Conservation (phyloP, 2,329 filamentous ascomycete species). For the Rhynchosporium graminicola region DNA sequence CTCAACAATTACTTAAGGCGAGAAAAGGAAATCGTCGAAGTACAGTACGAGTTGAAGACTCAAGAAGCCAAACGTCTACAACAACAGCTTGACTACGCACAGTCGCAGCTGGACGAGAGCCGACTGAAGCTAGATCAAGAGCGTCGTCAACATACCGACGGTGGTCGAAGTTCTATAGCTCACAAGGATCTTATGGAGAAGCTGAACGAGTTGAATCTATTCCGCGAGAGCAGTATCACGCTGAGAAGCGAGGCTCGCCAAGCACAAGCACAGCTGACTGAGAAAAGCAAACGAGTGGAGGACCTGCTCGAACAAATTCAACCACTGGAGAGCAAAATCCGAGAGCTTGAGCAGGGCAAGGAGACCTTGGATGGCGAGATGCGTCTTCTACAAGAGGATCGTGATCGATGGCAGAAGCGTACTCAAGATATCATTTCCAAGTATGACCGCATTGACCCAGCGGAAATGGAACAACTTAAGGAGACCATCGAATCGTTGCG, state of each 20-base stretch:
- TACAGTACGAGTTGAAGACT: constrained; percentile 87
- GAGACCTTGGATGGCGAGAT: constrained; percentile 70
- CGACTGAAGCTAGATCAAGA: constrained; percentile 90
- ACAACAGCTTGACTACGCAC: constrained; percentile 85
- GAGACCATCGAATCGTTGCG: constrained; percentile 69
- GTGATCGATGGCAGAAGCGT: constrained; percentile 93
- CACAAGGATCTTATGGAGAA: constrained; percentile 94
- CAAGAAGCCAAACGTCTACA: constrained; percentile 87
- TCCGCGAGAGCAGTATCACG: constrained; percentile 91
- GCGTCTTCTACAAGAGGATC: constrained; percentile 84
- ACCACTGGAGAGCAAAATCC: constrained; percentile 77
- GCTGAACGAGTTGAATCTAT: constrained; percentile 91
- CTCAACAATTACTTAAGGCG: constrained; percentile 88
- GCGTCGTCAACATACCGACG: constrained; percentile 73
- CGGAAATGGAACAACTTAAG: constrained; percentile 87
- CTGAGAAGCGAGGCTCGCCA: constrained; percentile 84
- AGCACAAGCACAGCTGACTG: constrained; percentile 71
- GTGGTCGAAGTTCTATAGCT: constrained; percentile 69
- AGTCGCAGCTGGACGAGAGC: constrained; percentile 84
- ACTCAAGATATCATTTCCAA: constrained; percentile 95
- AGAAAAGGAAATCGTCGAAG: constrained; percentile 96
- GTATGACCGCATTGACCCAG: constrained; percentile 92
- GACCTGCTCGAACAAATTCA: constrained; percentile 74
- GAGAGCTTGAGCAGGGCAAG: constrained; percentile 81
- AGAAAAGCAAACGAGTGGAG: constrained; percentile 74